A percentile compares a stretch with the other conserved stretches of the same genome.
Evolutionary conservation across 805 yeast genomes (phyloP).

Genomic region (Schwanniomyces polymorphus): DNA sequence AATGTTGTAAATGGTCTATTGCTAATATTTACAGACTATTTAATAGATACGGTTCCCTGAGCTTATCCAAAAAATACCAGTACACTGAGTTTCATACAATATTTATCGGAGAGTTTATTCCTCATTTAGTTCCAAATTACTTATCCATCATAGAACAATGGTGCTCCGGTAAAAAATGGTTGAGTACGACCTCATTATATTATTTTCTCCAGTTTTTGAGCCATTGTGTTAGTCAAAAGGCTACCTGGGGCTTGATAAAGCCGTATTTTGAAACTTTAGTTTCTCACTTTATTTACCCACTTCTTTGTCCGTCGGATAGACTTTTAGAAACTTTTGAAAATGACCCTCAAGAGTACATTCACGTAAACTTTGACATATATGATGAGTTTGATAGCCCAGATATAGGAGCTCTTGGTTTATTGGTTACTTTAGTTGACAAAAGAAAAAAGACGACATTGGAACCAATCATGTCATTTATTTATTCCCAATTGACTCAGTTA

Average conservation of each 20-base stretch:
- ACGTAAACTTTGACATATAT: constrained; percentile 55
- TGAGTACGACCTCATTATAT: constrained; percentile 63
- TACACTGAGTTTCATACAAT: constrained; percentile 61
- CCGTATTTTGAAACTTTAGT: constrained; percentile 66
- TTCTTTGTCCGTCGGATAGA: constrained; percentile 67
- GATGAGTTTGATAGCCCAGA: constrained; percentile 70
- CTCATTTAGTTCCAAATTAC: constrained; percentile 66
- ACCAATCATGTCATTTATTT: constrained; percentile 61
- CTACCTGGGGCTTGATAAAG: constrained; percentile 66
- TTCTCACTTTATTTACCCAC: constrained; percentile 72
- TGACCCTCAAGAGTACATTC: constrained; percentile 88
- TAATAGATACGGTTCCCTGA: constrained; percentile 62
- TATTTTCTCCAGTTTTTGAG: constrained; percentile 54
- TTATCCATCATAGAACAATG: constrained; percentile 70
- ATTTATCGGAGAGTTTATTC: constrained; percentile 62
- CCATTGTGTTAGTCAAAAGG: constrained; percentile 54
- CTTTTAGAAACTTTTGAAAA: constrained; percentile 74
- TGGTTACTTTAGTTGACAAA: constrained; percentile 70
- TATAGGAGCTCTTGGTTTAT: constrained; percentile 71
- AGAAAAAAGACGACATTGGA: constrained; percentile 60
- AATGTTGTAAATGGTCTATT: constrained; percentile 76
- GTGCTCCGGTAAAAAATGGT: constrained; percentile 68
- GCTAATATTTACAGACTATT: constrained; percentile 74
- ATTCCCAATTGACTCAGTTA: constrained; percentile 39
- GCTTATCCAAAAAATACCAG: constrained; percentile 44